Evolutionary conservation across 208 protist genomes (phyloP), one percentile per base, ranked within the genome.

Genomic region (Hexamita inflata): DNA sequence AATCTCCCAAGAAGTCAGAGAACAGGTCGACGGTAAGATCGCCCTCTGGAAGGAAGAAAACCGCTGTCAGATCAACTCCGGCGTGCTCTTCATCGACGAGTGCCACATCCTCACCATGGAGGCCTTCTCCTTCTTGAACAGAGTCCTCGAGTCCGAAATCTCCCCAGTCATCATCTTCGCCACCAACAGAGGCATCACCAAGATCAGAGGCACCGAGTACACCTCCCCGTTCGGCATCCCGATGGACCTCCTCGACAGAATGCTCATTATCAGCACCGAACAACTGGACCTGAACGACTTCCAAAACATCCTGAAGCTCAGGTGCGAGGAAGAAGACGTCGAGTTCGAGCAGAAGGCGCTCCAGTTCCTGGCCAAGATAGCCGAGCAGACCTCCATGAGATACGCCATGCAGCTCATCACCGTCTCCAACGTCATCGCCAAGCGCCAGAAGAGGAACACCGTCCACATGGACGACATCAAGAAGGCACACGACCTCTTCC

Each of bases 391-490:
- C 1, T 98, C 94, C 0, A 86, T 99, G 49, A 89, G 97, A 30
- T 99, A 99, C 78, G 93, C 94, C 13, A 92, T 99, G 53, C 96
- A 99, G 84, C 87, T 99, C 49, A 98, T 99, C 79, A 97, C 94
- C 0, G 92, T 94, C 0, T 84, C 93, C 1, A 88, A 87, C 70
- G 80, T 98, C n/a, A 91, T 96, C 11, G 86, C 89, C 39, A 83
- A 87, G 58, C 38, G 62, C 15, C 76, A 61, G 58, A 60, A 84
- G 64, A 67, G 85, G 15, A 86, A 87, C 11, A 85, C 87, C 38
- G 94, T 99, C 13, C 89, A 89, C 24, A 85, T 93, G 26, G 83
- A 90, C 34, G 95, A 99, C 81, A 89, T 98, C 74, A 90, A 92
- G 59, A 88, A 87, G 35, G 92, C 96, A 9, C 98, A 98, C 83